Conservation (phyloP, 2,329 filamentous ascomycete species). For the Pezicula radicicola region DNA sequence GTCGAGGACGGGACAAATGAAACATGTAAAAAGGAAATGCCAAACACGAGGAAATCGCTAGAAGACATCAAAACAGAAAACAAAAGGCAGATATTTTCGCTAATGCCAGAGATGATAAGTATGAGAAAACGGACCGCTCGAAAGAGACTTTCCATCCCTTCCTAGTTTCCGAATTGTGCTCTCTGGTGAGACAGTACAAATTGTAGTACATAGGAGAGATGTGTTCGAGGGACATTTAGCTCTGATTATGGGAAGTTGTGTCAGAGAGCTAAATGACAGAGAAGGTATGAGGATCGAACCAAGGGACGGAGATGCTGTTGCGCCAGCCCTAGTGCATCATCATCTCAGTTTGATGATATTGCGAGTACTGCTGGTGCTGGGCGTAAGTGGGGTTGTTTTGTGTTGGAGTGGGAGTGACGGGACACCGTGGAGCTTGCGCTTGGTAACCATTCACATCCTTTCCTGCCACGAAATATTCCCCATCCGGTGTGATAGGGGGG, state of each 20-base stretch:
- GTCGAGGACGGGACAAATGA: not conserved
- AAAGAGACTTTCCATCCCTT: slow-evolving; percentile 1
- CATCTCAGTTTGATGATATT: slow-evolving; percentile 40
- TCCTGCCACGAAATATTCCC: slow-evolving; percentile 44
- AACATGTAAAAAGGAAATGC: slow-evolving; percentile 2
- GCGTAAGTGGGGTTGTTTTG: slow-evolving; percentile 35
- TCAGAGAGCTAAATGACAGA: slow-evolving; percentile 2
- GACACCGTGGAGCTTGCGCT: slow-evolving; percentile 41
- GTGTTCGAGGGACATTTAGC: not conserved
- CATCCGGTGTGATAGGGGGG: slow-evolving; percentile 81
- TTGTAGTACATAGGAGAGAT: slow-evolving; percentile 26
- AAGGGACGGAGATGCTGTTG: not conserved
- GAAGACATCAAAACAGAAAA: slow-evolving; percentile 23
- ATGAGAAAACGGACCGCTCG: not conserved
- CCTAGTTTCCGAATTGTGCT: slow-evolving; percentile 9
- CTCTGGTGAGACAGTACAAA: slow-evolving; percentile 16
- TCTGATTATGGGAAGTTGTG: not conserved
- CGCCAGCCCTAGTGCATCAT: slow-evolving; percentile 21
- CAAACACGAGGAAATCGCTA: slow-evolving; percentile 9
- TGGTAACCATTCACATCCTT: slow-evolving; percentile 23
- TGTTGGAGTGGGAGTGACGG: slow-evolving; percentile 59
- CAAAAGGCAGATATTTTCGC: slow-evolving; percentile 36
- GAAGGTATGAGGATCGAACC: not conserved
- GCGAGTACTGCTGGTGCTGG: slow-evolving; percentile 40
- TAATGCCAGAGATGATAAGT: slow-evolving; percentile 44